A percentile compares a stretch with the other conserved stretches of the same genome.
Conservation (phyloP, 768 basidiomycete species). For the Leccinum subtestaceum region DNA sequence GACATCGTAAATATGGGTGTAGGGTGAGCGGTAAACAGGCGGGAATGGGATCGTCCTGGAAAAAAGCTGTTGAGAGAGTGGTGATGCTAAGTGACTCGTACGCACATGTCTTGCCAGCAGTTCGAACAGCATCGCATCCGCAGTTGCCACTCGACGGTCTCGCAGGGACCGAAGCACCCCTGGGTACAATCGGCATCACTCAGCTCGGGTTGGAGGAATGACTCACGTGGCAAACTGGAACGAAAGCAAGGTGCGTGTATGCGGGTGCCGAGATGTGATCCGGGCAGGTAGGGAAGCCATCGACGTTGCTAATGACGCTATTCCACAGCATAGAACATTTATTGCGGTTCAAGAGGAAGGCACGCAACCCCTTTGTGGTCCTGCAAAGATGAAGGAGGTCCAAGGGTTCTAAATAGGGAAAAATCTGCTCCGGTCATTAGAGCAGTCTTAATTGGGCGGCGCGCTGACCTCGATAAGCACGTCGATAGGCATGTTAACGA, state of each 20-base stretch:
- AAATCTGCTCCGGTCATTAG: conserved; percentile 1
- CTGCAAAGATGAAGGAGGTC: conserved; percentile 34
- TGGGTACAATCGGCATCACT: neutral
- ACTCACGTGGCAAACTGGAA: conserved; percentile 31
- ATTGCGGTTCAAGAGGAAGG: conserved; percentile 12
- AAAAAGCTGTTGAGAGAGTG: neutral
- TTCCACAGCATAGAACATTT: conserved; percentile 26
- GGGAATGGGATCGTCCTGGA: conserved; percentile 1
- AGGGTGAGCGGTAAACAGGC: too few relatives aligned
- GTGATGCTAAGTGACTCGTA: neutral
- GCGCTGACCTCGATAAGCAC: conserved; percentile 13
- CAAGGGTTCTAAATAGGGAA: conserved; percentile 22
- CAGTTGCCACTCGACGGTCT: conserved; percentile 12
- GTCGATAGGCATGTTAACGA: conserved; percentile 15
- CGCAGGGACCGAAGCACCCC: conserved; percentile 5
- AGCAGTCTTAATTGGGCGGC: neutral
- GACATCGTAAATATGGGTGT: neutral
- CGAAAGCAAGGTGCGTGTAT: conserved; percentile 30
- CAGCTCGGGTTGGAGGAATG: neutral
- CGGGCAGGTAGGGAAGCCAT: conserved; percentile 27
- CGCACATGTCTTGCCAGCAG: conserved; percentile 12
- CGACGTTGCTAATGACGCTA: conserved; percentile 19
- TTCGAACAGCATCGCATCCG: conserved; percentile 10
- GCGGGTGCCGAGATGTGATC: conserved; percentile 21
- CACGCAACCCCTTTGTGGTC: conserved; percentile 29